A percentile compares a stretch with the other conserved stretches of the same genome.
phyloP scores from a whole-genome alignment of 2,329 filamentous ascomycete genomes.

The Xylariaceae sp. region DNA sequence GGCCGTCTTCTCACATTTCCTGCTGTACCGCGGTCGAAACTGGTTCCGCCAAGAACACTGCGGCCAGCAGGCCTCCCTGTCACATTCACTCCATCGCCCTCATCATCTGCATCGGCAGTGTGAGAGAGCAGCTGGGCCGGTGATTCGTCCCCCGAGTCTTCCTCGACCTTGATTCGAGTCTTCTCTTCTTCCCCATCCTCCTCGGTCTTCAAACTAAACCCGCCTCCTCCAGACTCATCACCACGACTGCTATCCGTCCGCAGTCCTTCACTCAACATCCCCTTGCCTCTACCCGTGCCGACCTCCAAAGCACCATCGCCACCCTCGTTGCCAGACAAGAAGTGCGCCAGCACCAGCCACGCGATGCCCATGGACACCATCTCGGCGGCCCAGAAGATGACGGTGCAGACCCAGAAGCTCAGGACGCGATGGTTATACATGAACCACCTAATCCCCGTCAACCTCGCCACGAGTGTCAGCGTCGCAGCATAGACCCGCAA shows the following conservation, averaged over 20 bases:
- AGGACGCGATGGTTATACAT: slow-evolving; percentile 80
- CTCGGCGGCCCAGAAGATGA: slow-evolving; percentile 71
- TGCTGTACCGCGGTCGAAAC: slow-evolving; percentile 17
- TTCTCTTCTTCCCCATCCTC: no score
- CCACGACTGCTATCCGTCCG: background rate
- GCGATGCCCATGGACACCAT: slow-evolving; percentile 59
- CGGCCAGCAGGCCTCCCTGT: slow-evolving; percentile 17
- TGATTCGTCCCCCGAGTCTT: slow-evolving; percentile 20
- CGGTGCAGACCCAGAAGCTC: slow-evolving; percentile 63
- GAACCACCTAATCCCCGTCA: slow-evolving; percentile 71
- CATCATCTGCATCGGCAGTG: slow-evolving; percentile 28
- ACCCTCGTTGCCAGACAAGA: slow-evolving; percentile 30
- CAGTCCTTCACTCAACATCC: background rate
- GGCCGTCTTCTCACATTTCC: slow-evolving; percentile 19
- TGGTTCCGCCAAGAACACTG: slow-evolving; percentile 2
- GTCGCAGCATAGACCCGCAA: slow-evolving; percentile 72
- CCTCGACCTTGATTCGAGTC: slow-evolving; percentile 20
- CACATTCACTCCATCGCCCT: slow-evolving; percentile 20
- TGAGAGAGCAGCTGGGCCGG: no score
- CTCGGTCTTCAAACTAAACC: slow-evolving; percentile 11
- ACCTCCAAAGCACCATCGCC: slow-evolving; percentile 11
- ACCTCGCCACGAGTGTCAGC: slow-evolving; percentile 66
- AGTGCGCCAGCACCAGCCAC: slow-evolving; percentile 51
- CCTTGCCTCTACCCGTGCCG: background rate
- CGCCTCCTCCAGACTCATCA: background rate